Conservation (phyloP, 768 basidiomycete species). For the Dendrothele bispora region DNA sequence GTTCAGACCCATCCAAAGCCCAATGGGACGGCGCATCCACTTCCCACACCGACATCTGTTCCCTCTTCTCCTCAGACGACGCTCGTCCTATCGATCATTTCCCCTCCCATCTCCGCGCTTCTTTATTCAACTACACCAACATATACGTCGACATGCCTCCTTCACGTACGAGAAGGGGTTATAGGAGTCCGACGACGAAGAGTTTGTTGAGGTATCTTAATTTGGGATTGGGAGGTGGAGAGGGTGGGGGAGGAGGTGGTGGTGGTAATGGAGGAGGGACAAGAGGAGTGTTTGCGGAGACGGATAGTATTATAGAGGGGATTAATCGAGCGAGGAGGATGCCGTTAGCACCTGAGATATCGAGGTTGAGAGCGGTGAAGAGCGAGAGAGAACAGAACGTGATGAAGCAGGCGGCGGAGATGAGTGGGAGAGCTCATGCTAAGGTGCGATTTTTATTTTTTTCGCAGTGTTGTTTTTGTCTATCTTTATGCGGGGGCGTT, state of each 20-base stretch:
- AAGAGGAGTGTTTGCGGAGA: conserved; percentile 24
- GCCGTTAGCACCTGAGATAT: conserved; percentile 68
- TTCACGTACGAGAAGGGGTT: conserved; percentile 32
- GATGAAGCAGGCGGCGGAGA: conserved; percentile 84
- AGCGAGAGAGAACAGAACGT: conserved; percentile 72
- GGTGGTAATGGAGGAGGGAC: no score
- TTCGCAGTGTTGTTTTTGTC: no score
- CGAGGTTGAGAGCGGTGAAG: conserved; percentile 75
- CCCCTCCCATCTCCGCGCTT: conserved; percentile 54
- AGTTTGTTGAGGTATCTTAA: conserved; percentile 57
- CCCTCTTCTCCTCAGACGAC: conserved; percentile 78
- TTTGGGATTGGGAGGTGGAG: no score
- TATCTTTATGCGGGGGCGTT: background rate
- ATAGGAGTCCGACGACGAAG: conserved; percentile 40
- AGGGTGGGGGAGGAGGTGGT: no score
- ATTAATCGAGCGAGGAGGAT: conserved; percentile 44
- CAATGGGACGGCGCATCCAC: conserved; percentile 94
- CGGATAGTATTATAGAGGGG: conserved; percentile 58
- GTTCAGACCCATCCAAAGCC: conserved; percentile 73
- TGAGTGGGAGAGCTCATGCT: conserved; percentile 83
- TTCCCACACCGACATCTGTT: conserved; percentile 59
- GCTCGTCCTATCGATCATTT: conserved; percentile 59
- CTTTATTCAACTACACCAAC: conserved; percentile 47
- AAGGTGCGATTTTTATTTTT: conserved; percentile 49
- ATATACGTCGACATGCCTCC: conserved; percentile 51